Percentiles rank a stretch among this genome's conserved stretches.
phyloP scores from a whole-genome alignment of 129 eudicot genomes.

The Helianthus tuberosus region DNA sequence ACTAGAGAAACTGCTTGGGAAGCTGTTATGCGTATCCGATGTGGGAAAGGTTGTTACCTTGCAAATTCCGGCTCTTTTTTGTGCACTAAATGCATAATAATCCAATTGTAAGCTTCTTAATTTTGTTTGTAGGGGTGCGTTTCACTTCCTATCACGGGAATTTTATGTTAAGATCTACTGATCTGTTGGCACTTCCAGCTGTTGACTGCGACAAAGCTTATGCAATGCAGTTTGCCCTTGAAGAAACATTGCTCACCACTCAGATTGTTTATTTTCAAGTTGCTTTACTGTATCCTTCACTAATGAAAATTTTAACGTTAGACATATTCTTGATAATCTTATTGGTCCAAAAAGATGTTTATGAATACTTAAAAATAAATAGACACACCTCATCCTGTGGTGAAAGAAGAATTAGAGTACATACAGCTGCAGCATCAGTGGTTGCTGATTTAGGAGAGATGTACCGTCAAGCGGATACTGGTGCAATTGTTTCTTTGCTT shows the following conservation, averaged over 20 bases:
- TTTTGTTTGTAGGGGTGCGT: slow-evolving; percentile 71
- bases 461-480: slow-evolving; percentile 97
- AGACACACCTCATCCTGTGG: slow-evolving; percentile 97
- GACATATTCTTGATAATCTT: not conserved
- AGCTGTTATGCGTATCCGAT: slow-evolving; percentile 98
- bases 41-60: slow-evolving; percentile 77
- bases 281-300: slow-evolving; percentile 92
- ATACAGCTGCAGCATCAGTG: slow-evolving; percentile 97
- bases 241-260: slow-evolving; percentile 86
- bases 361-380: slow-evolving; percentile 44
- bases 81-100: not conserved
- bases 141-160: slow-evolving; percentile 97
- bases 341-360: not conserved
- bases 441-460: slow-evolving; percentile 94
- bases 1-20: slow-evolving; percentile 99
- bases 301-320: not conserved
- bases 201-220: slow-evolving; percentile 99
- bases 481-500: slow-evolving; percentile 82
- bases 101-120: not conserved
- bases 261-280: slow-evolving; percentile 90
- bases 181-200: slow-evolving; percentile 96
- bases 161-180: slow-evolving; percentile 98
- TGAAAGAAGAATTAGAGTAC: slow-evolving; percentile 98
- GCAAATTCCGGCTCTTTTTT: not conserved
- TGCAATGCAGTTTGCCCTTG: slow-evolving; percentile 95